These are phyloP conservation scores for Schwanniomyces occidentalis DNA, from an alignment of 805 yeast species.

Conservation along the genomic window DNA sequence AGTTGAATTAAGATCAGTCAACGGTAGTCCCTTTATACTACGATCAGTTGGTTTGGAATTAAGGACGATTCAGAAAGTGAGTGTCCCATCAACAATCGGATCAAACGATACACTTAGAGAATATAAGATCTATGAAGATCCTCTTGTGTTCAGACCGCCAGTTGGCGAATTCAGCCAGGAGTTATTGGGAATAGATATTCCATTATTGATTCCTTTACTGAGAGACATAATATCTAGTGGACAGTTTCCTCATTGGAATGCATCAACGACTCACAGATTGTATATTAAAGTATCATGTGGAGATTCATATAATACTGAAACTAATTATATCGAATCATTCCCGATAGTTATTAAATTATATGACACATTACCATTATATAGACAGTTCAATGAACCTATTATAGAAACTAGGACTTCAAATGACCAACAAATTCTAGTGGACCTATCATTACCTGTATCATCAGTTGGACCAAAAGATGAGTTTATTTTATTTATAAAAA, in stretches of 20 bases:
- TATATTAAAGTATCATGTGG: slow-evolving; percentile 40
- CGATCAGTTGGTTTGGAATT: slow-evolving; percentile 50
- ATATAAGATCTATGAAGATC: slow-evolving; percentile 34
- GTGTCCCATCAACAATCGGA: slow-evolving; percentile 40
- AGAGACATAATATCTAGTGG: slow-evolving; percentile 56
- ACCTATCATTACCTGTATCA: slow-evolving; percentile 48
- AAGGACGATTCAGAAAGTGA: slow-evolving; percentile 51
- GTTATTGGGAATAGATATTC: slow-evolving; percentile 57
- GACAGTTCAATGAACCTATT: slow-evolving; percentile 56
- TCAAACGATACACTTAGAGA: slow-evolving; percentile 34
- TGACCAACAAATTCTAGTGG: slow-evolving; percentile 50
- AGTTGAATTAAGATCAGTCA: slow-evolving; percentile 52
- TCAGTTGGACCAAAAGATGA: slow-evolving; percentile 62
- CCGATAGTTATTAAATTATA: slow-evolving; percentile 57
- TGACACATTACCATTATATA: slow-evolving; percentile 55
- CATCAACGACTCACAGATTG: slow-evolving; percentile 47
- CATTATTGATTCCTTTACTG: slow-evolving; percentile 56
- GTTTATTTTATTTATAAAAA: slow-evolving; percentile 36
- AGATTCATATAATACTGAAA: slow-evolving; percentile 28
- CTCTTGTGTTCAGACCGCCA: slow-evolving; percentile 37
- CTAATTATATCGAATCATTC: slow-evolving; percentile 33
- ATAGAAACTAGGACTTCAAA: slow-evolving; percentile 43
- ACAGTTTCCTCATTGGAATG: slow-evolving; percentile 45
- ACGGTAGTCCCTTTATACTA: slow-evolving; percentile 47
- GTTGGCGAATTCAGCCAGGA: slow-evolving; percentile 39